Evolutionary conservation across 1,284 basidiomycete genomes (phyloP).

Genomic region (Puccinia coronata): DNA sequence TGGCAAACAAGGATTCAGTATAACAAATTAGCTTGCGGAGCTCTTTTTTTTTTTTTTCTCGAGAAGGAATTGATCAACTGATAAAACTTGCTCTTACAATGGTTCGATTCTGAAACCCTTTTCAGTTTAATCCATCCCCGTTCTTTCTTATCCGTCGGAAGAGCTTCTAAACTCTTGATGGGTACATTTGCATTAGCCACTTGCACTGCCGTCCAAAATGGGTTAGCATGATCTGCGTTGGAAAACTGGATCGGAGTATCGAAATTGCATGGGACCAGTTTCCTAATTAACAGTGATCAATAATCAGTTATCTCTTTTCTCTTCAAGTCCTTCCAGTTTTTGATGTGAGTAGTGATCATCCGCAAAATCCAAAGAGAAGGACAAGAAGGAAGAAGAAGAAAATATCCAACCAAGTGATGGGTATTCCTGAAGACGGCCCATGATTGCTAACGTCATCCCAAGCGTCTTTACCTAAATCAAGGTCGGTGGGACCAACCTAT

Average conservation of each 20-base stretch:
- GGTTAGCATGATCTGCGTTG: not conserved
- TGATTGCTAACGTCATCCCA: constrained; percentile 14
- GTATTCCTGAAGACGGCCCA: not conserved
- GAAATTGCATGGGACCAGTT: constrained; percentile 10
- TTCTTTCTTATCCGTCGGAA: not conserved
- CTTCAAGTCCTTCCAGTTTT: too few species aligned
- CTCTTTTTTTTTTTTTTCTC: too few species aligned
- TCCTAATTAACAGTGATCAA: not conserved
- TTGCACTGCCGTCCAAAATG: not conserved
- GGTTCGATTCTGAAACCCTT: constrained; percentile 2
- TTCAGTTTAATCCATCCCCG: not conserved
- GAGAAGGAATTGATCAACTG: too few species aligned
- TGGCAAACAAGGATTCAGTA: not conserved
- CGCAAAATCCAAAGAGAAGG: too few species aligned
- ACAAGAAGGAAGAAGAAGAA: not conserved
- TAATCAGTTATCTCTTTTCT: too few species aligned
- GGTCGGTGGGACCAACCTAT: not conserved
- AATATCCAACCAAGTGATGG: not conserved
- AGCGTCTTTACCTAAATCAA: not conserved
- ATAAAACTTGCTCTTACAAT: constrained; percentile 15
- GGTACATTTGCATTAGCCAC: not conserved
- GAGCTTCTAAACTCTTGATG: constrained; percentile 24
- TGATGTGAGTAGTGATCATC: too few species aligned
- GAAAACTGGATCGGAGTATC: not conserved
- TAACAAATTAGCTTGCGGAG: too few species aligned